Evolutionary conservation across 169 alveolate genomes (phyloP).

Genomic region (Babesia caballi): DNA sequence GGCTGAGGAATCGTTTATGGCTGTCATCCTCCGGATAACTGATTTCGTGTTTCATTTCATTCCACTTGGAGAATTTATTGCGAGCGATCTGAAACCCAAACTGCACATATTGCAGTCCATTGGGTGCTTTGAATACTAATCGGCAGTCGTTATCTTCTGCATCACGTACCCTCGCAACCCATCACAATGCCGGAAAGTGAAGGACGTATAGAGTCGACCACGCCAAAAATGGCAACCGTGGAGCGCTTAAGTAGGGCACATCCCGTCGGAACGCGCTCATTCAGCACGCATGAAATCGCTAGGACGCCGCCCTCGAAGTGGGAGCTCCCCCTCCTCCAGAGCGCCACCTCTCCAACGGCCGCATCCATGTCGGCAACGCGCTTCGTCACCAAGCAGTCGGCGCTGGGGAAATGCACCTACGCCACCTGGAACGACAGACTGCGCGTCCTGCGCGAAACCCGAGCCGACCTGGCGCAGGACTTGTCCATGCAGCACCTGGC

Average conservation of each 20-base stretch:
- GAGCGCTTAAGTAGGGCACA: background rate
- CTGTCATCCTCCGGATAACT: too few relatives aligned
- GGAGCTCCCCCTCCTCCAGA: background rate
- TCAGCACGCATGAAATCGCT: background rate
- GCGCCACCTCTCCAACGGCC: background rate
- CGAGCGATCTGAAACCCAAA: too few relatives aligned
- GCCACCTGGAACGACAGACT: slow-evolving; percentile 10
- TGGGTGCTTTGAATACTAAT: too few relatives aligned
- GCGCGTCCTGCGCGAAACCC: background rate
- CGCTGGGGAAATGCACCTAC: background rate
- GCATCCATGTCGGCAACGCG: background rate
- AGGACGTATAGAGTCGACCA: too few relatives aligned
- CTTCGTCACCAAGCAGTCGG: background rate
- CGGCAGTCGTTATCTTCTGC: too few relatives aligned
- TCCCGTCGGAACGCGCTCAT: background rate
- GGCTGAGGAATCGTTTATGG: too few relatives aligned
- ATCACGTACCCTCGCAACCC: too few relatives aligned
- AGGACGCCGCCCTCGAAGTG: background rate
- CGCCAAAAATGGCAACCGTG: background rate
- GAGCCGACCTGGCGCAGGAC: background rate
- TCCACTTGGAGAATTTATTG: too few relatives aligned
- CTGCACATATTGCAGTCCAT: too few relatives aligned
- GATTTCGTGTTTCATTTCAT: too few relatives aligned
- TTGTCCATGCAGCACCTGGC: background rate
- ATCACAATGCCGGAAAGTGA: too few relatives aligned